A percentile compares a stretch with the other conserved stretches of the same genome.
Conservation (phyloP, 2,329 filamentous ascomycete species). For the Falciphora oryzae region DNA sequence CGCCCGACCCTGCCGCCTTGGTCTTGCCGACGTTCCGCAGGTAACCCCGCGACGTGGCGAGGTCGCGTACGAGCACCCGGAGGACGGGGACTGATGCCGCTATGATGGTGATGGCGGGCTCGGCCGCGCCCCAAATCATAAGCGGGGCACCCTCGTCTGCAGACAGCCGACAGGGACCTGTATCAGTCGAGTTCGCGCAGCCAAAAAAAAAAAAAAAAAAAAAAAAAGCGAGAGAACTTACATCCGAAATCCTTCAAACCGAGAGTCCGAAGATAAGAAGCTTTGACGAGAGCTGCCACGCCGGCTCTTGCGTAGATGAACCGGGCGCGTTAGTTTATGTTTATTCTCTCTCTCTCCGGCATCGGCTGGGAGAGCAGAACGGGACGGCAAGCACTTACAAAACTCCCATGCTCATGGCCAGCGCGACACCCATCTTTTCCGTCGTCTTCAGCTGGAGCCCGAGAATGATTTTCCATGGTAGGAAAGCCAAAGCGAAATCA, state of each 20-base stretch:
- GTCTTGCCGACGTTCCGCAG: no score
- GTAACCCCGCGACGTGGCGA: neutral
- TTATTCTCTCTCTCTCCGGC: no score
- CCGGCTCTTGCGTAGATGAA: no score
- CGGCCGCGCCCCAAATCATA: conserved; percentile 13
- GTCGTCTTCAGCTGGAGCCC: conserved; percentile 31
- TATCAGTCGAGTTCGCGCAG: no score
- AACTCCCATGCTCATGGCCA: conserved; percentile 38
- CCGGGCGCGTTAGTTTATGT: no score
- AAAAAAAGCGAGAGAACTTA: no score
- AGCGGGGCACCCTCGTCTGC: conserved; percentile 8
- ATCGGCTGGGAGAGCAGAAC: neutral
- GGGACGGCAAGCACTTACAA: conserved; percentile 26
- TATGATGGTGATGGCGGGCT: conserved; percentile 16
- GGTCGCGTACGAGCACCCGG: conserved; percentile 10
- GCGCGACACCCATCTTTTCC: conserved; percentile 33
- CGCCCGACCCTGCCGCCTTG: no score
- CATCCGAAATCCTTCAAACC: no score
- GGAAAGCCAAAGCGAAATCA: conserved; percentile 32
- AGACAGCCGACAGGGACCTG: no score
- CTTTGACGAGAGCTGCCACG: no score
- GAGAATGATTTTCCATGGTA: conserved; percentile 37
- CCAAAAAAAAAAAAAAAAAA: no score
- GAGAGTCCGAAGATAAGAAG: no score
- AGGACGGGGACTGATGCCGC: conserved; percentile 15